Conservation (phyloP, 352 stramenopile species). For the Pythium diclinum region DNA sequence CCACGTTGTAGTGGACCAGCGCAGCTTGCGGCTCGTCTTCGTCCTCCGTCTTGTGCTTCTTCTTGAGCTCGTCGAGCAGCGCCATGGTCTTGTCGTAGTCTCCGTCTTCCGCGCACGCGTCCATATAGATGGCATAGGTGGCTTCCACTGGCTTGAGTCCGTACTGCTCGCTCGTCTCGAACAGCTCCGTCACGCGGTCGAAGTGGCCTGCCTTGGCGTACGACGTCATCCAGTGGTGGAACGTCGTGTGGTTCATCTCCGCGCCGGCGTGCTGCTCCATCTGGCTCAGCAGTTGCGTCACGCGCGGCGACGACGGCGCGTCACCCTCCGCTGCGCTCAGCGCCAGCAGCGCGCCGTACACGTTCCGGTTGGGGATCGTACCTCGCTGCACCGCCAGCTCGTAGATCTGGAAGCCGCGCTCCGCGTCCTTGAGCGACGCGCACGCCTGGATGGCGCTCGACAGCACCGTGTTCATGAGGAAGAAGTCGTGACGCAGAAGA, state of each 20-base stretch:
- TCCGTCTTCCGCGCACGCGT: slow-evolving; percentile 51
- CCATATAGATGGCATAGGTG: slow-evolving; percentile 79
- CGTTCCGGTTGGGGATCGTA: slow-evolving; percentile 63
- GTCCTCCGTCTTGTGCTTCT: slow-evolving; percentile 17
- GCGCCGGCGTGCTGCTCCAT: slow-evolving; percentile 49
- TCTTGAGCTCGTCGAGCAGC: slow-evolving; percentile 60
- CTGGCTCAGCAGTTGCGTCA: slow-evolving; percentile 45
- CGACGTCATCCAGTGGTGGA: slow-evolving; percentile 67
- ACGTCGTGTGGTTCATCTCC: slow-evolving; percentile 65
- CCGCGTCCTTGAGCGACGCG: slow-evolving; percentile 39
- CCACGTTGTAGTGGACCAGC: slow-evolving; percentile 79
- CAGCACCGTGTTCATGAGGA: slow-evolving; percentile 62
- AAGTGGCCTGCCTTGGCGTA: slow-evolving; percentile 57
- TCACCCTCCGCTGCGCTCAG: slow-evolving; percentile 48
- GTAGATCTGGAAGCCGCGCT: slow-evolving; percentile 63
- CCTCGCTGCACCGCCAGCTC: slow-evolving; percentile 45
- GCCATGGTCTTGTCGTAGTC: slow-evolving; percentile 52
- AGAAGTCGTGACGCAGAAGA: slow-evolving; percentile 60
- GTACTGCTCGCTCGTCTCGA: slow-evolving; percentile 52
- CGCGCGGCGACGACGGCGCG: slow-evolving; percentile 25
- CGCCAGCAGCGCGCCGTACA: slow-evolving; percentile 61
- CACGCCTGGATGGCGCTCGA: slow-evolving; percentile 59
- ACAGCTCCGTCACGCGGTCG: slow-evolving; percentile 48
- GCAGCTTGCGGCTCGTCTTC: slow-evolving; percentile 25
- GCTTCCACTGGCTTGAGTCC: slow-evolving; percentile 47